Evolutionary conservation across 2,329 filamentous ascomycete genomes (phyloP).

Genomic region (Trichoderma koningiopsis): DNA sequence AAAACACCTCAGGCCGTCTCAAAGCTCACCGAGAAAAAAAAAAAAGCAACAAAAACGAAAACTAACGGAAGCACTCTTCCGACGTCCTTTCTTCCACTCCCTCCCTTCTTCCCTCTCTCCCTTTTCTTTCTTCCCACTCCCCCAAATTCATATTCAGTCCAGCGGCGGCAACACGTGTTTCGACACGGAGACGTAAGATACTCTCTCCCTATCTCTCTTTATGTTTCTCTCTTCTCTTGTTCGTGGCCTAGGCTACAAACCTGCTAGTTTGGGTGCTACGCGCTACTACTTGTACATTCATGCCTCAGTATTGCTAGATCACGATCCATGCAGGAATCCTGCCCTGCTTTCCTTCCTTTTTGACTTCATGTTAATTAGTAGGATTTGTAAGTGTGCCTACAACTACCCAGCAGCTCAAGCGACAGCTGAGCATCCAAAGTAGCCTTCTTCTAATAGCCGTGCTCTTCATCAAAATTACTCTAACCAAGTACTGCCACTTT

Average conservation of each 20-base stretch:
- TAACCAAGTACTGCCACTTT: not conserved
- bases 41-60: not conserved
- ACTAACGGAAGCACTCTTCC: not conserved
- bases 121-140: not conserved
- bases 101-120: not conserved
- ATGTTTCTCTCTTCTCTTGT: not conserved
- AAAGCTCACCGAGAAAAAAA: not conserved
- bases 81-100: not conserved
- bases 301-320: not conserved
- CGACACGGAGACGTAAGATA: not conserved
- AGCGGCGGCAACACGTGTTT: constrained; percentile 7
- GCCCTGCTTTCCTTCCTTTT: not conserved
- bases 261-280: not conserved
- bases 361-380: not conserved
- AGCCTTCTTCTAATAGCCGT: not conserved
- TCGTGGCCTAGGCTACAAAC: not conserved
- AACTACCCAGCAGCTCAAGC: not conserved
- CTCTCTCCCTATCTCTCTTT: not conserved
- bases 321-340: not conserved
- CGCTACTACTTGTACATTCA: not conserved
- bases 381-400: not conserved
- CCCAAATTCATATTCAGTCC: not conserved
- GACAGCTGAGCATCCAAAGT: too few relatives aligned
- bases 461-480: not conserved
- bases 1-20: not conserved